Percentiles rank a stretch among this genome's conserved stretches.
Evolutionary conservation across 1,139 yeast species (phyloP).

Genomic region (Schwanniomyces etchellsii): DNA sequence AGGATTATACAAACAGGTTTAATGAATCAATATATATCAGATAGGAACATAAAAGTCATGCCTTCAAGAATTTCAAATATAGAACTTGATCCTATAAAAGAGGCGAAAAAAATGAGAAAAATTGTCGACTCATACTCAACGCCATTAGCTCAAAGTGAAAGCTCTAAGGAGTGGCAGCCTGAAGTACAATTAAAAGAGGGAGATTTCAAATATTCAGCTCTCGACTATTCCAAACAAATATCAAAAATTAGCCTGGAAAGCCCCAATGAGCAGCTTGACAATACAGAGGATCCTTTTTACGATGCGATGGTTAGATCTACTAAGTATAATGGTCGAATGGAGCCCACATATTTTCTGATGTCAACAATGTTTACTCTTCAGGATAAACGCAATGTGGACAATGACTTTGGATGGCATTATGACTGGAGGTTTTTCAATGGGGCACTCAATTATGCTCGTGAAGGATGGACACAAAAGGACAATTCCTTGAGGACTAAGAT

Average conservation of each 20-base stretch:
- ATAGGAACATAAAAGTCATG: conserved; percentile 13
- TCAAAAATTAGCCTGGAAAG: too few relatives aligned
- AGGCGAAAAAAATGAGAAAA: conserved; percentile 11
- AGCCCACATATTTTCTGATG: conserved; percentile 29
- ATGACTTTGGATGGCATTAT: conserved; percentile 36
- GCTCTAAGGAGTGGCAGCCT: conserved; percentile 14
- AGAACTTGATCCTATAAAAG: conserved; percentile 15
- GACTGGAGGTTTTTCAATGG: conserved; percentile 45
- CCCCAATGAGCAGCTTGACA: conserved; percentile 7
- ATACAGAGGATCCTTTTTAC: conserved; percentile 18
- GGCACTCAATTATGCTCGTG: conserved; percentile 22
- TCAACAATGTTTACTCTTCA: conserved; percentile 20
- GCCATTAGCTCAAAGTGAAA: conserved; percentile 14
- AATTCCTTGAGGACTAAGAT: conserved; percentile 19
- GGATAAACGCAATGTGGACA: conserved; percentile 18
- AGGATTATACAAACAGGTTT: conserved; percentile 18
- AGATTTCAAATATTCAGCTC: conserved; percentile 8
- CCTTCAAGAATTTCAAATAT: conserved; percentile 16
- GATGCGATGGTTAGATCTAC: conserved; percentile 16
- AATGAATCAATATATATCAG: conserved; percentile 17
- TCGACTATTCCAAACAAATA: too few relatives aligned
- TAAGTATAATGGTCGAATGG: conserved; percentile 14
- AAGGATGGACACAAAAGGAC: conserved; percentile 23
- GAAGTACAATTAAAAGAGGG: conserved; percentile 14
- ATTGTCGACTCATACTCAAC: conserved; percentile 13